Conservation (phyloP, 345 rosid genomes). For the Alliaria petiolata region DNA sequence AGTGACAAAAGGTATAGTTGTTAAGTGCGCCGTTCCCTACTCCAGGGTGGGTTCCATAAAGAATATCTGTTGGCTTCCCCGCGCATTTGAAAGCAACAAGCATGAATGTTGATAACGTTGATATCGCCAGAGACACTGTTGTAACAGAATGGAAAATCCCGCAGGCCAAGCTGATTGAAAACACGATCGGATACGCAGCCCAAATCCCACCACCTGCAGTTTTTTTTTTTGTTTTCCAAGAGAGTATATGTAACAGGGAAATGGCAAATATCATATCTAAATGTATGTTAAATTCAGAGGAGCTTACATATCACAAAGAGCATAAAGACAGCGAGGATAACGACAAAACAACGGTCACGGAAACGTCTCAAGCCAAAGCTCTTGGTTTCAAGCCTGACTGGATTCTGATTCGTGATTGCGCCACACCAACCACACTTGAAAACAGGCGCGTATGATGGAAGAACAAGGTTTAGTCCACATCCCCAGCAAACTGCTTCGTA, state of each 20-base stretch:
- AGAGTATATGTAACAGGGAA: neutral
- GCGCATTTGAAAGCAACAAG: conserved; percentile 72
- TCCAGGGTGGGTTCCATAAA: conserved; percentile 82
- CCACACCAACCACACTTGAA: conserved; percentile 99
- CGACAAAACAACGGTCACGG: conserved; percentile 81
- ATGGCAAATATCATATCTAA: neutral
- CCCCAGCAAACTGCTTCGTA: conserved; percentile 83
- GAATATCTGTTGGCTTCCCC: conserved; percentile 53
- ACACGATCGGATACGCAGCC: conserved; percentile 74
- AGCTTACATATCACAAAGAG: conserved; percentile 72
- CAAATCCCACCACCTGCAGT: conserved; percentile 85
- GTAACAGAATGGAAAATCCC: conserved; percentile 53
- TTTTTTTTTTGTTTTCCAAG: conserved; percentile 20
- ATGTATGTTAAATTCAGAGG: neutral
- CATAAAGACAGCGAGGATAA: conserved; percentile 58
- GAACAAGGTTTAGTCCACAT: conserved; percentile 79
- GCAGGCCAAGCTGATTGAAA: conserved; percentile 53
- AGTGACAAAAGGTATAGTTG: conserved; percentile 71
- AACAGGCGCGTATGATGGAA: conserved; percentile 57
- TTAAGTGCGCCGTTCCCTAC: conserved; percentile 71
- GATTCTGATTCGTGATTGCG: conserved; percentile 66
- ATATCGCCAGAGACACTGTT: conserved; percentile 40
- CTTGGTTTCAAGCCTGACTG: conserved; percentile 45
- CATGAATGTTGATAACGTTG: conserved; percentile 57
- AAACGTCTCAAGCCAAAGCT: conserved; percentile 61